A percentile compares a stretch with the other conserved stretches of the same genome.
These are phyloP conservation scores for Fusarium hostae DNA, from an alignment of 2,329 filamentous ascomycete species.

Conservation along the genomic window DNA sequence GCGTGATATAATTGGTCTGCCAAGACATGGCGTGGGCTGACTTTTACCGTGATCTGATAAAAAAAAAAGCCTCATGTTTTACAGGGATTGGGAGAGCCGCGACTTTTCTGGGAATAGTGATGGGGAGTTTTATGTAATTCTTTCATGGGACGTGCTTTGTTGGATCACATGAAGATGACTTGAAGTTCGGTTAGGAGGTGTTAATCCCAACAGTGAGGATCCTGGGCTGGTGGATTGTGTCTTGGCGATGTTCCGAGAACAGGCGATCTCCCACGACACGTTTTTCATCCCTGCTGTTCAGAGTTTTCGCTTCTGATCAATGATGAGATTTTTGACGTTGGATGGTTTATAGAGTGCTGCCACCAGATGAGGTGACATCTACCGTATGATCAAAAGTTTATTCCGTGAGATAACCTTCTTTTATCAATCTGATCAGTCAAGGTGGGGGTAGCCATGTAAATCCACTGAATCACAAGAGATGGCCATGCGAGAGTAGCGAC, in stretches of 20 bases:
- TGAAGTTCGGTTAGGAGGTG: not conserved
- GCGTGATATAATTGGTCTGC: conserved; percentile 1
- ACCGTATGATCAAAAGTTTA: not conserved
- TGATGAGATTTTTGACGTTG: not conserved
- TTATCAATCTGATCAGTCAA: not conserved
- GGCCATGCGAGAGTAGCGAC: rapidly evolving
- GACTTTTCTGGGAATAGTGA: not conserved
- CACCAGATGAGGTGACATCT: not conserved
- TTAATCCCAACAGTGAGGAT: too few species aligned
- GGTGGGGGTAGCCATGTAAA: not conserved
- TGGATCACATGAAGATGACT: not conserved
- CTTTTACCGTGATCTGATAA: not conserved
- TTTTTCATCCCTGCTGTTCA: not conserved
- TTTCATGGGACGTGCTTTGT: not conserved
- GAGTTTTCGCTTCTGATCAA: not conserved
- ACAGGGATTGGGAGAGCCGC: not conserved
- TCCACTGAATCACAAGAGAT: rapidly evolving
- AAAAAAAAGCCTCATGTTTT: conserved; percentile 2
- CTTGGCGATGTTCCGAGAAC: not conserved
- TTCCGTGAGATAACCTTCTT: not conserved
- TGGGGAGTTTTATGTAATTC: not conserved
- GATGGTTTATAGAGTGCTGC: not conserved
- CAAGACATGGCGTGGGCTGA: not conserved
- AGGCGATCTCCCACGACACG: not conserved
- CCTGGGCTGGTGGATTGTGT: not conserved